A percentile compares a stretch with the other conserved stretches of the same genome.
Evolutionary conservation across 169 alveolate genomes (phyloP).

Genomic region (Ichthyophthirius multifiliis): DNA sequence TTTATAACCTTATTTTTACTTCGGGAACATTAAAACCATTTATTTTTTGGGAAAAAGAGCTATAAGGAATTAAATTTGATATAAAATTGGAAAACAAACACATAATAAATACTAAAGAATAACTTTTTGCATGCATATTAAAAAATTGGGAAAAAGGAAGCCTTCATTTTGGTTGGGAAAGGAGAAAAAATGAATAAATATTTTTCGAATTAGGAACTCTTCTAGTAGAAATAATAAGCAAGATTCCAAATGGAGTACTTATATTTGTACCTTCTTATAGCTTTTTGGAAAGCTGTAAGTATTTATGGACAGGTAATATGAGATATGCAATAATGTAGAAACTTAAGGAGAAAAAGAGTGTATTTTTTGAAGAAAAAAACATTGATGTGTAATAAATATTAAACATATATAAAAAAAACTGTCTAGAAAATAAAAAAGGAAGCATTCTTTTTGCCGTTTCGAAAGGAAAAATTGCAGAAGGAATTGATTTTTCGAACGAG

Average conservation of each 20-base stretch:
- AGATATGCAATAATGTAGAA: slow-evolving; percentile 67
- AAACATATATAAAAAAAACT: slow-evolving; percentile 7
- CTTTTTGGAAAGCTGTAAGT: slow-evolving; percentile 81
- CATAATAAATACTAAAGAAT: slow-evolving; percentile 83
- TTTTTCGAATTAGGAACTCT: slow-evolving; percentile 82
- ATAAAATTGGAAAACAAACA: slow-evolving; percentile 91
- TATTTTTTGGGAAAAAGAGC: slow-evolving; percentile 85
- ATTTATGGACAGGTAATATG: slow-evolving; percentile 82
- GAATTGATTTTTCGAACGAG: slow-evolving; percentile 87
- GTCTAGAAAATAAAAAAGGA: slow-evolving; percentile 80
- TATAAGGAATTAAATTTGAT: slow-evolving; percentile 85
- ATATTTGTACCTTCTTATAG: slow-evolving; percentile 88
- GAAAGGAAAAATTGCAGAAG: slow-evolving; percentile 95
- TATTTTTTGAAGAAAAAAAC: slow-evolving; percentile 5
- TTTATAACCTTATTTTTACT: slow-evolving; percentile 89
- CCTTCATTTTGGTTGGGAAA: slow-evolving; percentile 74
- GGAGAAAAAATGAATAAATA: slow-evolving; percentile 74
- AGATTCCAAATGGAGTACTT: slow-evolving; percentile 86
- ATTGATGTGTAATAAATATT: background rate
- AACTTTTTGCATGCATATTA: slow-evolving; percentile 80
- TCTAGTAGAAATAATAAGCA: slow-evolving; percentile 74
- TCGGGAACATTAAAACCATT: slow-evolving; percentile 96
- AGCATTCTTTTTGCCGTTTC: slow-evolving; percentile 92
- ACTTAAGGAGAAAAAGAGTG: slow-evolving; percentile 50
- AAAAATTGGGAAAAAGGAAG: slow-evolving; percentile 52